Conservation (phyloP, 2,329 filamentous ascomycete genomes). For the Kalaharituber pfeilii region DNA sequence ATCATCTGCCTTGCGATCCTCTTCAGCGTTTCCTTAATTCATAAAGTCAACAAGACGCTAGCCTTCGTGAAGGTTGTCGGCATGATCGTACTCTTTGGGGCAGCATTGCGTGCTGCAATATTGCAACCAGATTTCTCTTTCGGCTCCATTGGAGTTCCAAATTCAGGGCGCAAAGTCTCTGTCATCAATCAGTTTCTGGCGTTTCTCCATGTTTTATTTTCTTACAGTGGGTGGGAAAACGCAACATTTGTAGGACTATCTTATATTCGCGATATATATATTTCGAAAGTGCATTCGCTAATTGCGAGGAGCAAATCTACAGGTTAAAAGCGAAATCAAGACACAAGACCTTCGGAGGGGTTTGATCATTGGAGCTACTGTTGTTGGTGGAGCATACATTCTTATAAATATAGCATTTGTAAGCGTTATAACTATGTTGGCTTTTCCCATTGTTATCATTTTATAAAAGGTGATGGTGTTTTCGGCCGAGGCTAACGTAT, state of each 20-base stretch:
- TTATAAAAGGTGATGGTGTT: too few relatives aligned
- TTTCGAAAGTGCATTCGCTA: too few relatives aligned
- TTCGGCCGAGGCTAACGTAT: too few relatives aligned
- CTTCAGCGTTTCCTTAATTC: not conserved
- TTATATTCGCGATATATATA: not conserved
- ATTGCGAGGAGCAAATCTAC: too few relatives aligned
- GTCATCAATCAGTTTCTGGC: not conserved
- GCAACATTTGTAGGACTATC: not conserved
- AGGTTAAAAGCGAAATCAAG: not conserved
- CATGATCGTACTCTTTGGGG: not conserved
- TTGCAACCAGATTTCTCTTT: not conserved
- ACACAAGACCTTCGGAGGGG: not conserved
- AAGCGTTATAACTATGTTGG: not conserved
- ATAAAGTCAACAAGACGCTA: not conserved
- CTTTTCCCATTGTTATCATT: too few relatives aligned
- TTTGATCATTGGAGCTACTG: not conserved
- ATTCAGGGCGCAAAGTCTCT: not conserved
- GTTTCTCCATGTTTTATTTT: not conserved
- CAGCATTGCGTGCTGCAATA: not conserved
- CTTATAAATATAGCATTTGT: not conserved
- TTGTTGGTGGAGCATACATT: not conserved
- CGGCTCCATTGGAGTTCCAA: not conserved
- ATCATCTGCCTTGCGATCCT: not conserved
- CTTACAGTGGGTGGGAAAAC: not conserved
- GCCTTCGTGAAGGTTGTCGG: not conserved